A percentile compares a stretch with the other conserved stretches of the same genome.
These are phyloP conservation scores for Larix kaempferi DNA, from an alignment of 75 land plant genomes.

Conservation along the genomic window DNA sequence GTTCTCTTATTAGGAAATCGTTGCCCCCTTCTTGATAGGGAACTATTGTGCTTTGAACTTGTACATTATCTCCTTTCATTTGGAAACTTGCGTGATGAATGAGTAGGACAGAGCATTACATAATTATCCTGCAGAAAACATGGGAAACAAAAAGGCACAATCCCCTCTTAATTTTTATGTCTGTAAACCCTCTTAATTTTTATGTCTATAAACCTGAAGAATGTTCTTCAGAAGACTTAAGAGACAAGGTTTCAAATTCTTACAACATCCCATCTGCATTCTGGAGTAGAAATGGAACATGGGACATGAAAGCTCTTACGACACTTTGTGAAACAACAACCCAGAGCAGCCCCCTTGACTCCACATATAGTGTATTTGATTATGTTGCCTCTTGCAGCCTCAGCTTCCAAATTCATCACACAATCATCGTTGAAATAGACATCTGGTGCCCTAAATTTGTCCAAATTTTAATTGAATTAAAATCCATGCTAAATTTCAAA, in stretches of 20 bases:
- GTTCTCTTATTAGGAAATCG: neutral
- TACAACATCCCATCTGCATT: conserved; percentile 77
- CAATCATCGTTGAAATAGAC: too few relatives aligned
- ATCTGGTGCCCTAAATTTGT: too few relatives aligned
- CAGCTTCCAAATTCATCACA: conserved; percentile 59
- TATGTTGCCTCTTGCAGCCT: conserved; percentile 65
- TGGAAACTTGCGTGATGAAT: conserved; percentile 35
- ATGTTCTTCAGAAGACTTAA: neutral
- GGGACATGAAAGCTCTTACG: conserved; percentile 72
- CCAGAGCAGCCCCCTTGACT: conserved; percentile 83
- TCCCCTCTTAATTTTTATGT: neutral
- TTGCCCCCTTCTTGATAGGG: conserved; percentile 9
- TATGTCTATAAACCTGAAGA: neutral
- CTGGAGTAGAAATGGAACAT: conserved; percentile 50
- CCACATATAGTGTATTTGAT: conserved; percentile 72
- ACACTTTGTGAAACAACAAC: conserved; percentile 68
- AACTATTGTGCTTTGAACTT: neutral
- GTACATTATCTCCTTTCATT: neutral
- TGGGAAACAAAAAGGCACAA: neutral
- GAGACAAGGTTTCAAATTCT: conserved; percentile 7
- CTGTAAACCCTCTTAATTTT: too few relatives aligned
- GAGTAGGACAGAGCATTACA: conserved; percentile 74
- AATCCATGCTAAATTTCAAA: too few relatives aligned
- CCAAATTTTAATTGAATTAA: too few relatives aligned
- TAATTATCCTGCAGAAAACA: conserved; percentile 41